A percentile compares a stretch with the other conserved stretches of the same genome.
Evolutionary conservation across 257 asterid species (phyloP).

Genomic region (Ligustrum vulgare): DNA sequence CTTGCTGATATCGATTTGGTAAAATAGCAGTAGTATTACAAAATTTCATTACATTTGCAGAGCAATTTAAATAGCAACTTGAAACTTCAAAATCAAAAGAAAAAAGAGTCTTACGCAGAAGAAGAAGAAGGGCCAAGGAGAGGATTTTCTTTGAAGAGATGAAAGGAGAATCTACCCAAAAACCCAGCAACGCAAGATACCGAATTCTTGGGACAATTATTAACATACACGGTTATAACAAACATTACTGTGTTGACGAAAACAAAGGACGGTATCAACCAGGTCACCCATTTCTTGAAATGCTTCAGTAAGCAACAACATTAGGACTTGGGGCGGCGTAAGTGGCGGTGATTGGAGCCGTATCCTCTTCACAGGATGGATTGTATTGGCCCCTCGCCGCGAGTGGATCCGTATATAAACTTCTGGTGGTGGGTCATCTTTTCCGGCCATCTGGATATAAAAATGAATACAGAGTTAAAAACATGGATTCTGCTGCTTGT

Average conservation of each 20-base stretch:
- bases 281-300: constrained; percentile 37
- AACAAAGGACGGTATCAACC: constrained; percentile 44
- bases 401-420: constrained; percentile 29
- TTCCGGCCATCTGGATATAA: constrained; percentile 20
- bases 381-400: constrained; percentile 26
- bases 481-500: no score
- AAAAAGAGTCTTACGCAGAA: constrained; percentile 47
- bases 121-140: constrained; percentile 67
- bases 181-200: constrained; percentile 37
- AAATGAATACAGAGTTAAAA: not conserved
- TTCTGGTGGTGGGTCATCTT: constrained; percentile 22
- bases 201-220: constrained; percentile 40
- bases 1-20: not conserved
- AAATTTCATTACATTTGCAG: not conserved
- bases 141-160: constrained; percentile 49
- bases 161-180: constrained; percentile 50
- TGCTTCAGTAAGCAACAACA: constrained; percentile 26
- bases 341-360: constrained; percentile 1
- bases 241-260: constrained; percentile 37
- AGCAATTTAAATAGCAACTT: not conserved
- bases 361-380: constrained; percentile 29
- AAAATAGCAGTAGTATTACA: not conserved
- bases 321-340: not conserved
- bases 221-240: constrained; percentile 38
- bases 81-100: not conserved